phyloP scores from a whole-genome alignment of 441 rosid genomes.

The Gossypium davidsonii region DNA sequence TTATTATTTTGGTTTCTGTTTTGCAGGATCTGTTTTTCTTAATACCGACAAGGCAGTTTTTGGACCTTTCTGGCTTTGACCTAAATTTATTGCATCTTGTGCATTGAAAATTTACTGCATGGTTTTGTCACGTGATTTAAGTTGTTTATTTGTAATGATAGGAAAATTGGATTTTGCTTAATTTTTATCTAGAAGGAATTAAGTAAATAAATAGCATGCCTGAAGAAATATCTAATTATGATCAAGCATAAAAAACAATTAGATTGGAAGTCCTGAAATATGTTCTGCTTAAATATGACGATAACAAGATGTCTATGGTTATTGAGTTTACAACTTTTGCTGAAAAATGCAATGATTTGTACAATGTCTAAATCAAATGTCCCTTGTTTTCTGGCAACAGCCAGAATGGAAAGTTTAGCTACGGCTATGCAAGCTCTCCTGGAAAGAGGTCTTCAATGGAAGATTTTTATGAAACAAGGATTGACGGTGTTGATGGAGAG shows the following conservation, averaged over 20 bases:
- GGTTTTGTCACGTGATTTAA: background rate
- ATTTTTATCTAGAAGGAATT: background rate
- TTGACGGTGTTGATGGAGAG: constrained; percentile 88
- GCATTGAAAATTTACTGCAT: background rate
- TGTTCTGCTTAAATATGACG: background rate
- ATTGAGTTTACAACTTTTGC: background rate
- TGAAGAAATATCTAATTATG: background rate
- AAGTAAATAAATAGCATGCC: background rate
- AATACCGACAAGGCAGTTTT: background rate
- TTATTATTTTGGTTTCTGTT: background rate
- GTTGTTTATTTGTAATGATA: background rate
- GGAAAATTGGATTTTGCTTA: background rate
- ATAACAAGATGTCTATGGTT: background rate
- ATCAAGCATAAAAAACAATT: background rate
- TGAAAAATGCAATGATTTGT: constrained; percentile 1
- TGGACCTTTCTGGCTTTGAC: background rate
- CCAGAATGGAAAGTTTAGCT: constrained; percentile 86
- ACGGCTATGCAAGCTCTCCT: constrained; percentile 97
- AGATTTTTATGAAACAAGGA: constrained; percentile 90
- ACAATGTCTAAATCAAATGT: constrained; percentile 4
- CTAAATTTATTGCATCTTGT: background rate
- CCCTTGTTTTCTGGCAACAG: constrained; percentile 39
- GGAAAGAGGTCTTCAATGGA: constrained; percentile 99
- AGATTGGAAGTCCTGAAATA: background rate
- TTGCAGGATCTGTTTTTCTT: constrained; percentile 3